Conservation (phyloP, 176 grass and related monocot species). For the Oryza glumipatula region DNA sequence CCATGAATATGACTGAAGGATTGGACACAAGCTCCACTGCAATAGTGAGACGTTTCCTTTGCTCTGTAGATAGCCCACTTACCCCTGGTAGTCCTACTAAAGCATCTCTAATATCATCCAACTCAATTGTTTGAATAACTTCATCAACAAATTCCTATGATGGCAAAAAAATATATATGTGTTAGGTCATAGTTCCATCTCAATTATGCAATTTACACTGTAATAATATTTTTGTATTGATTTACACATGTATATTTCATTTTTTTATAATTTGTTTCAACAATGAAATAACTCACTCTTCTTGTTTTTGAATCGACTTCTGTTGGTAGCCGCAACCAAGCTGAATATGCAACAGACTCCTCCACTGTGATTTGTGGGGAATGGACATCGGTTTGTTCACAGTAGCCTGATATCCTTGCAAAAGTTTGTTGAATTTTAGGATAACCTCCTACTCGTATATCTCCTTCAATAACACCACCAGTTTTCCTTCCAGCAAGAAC, state of each 20-base stretch:
- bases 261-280: neutral
- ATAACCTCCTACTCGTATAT: constrained; percentile 80
- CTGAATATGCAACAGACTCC: constrained; percentile 77
- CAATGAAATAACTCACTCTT: constrained; percentile 47
- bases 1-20: constrained; percentile 70
- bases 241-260: no score
- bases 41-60: no score
- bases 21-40: no score
- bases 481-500: constrained; percentile 84
- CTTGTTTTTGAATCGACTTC: constrained; percentile 61
- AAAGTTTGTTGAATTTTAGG: constrained; percentile 73
- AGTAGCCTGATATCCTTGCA: constrained; percentile 81
- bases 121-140: no score
- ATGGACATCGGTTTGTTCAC: constrained; percentile 75
- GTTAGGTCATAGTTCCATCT: no score
- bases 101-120: no score
- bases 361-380: constrained; percentile 78
- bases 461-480: constrained; percentile 66
- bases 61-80: no score
- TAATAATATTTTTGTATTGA: no score
- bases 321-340: constrained; percentile 64
- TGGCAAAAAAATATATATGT: no score
- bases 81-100: no score
- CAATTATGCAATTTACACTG: no score
- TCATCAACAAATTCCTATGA: no score